Percentiles rank a stretch among this genome's conserved stretches.
phyloP scores from a whole-genome alignment of 257 asterid genomes.

The Solanum clarkiae region DNA sequence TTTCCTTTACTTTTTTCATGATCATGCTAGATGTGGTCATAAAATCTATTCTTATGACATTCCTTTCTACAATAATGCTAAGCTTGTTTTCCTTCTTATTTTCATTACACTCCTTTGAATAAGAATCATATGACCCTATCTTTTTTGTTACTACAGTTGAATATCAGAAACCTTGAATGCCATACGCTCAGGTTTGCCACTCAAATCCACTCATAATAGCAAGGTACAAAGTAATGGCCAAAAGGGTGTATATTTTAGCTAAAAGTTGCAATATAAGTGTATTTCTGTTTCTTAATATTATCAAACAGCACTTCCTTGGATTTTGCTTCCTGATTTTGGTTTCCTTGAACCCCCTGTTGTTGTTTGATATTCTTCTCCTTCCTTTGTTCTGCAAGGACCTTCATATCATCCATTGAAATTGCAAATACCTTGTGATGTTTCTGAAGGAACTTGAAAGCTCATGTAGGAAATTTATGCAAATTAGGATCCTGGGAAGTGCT shows the following conservation, averaged over 20 bases:
- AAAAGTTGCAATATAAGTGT: neutral
- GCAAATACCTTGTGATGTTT: neutral
- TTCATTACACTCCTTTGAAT: neutral
- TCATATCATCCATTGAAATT: neutral
- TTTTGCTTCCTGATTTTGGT: neutral
- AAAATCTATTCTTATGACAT: neutral
- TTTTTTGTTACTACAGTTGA: constrained; percentile 50
- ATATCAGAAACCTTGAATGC: constrained; percentile 83
- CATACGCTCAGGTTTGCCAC: constrained; percentile 72
- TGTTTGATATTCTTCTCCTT: neutral
- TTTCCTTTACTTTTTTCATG: neutral
- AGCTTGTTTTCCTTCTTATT: neutral
- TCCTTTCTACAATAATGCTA: neutral
- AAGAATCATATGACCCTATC: neutral
- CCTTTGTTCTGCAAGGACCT: neutral
- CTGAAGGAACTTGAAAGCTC: neutral
- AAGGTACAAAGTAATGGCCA: constrained; percentile 3
- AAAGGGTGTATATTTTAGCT: neutral
- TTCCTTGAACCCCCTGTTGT: neutral
- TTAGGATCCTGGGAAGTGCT: neutral
- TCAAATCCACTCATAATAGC: constrained; percentile 26
- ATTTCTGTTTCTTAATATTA: neutral
- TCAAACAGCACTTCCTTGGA: neutral
- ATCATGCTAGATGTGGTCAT: neutral
- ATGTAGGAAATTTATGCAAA: neutral